Conservation (phyloP, 371 early-diverging fungal genomes). For the Apophysomyces trapeziformis region DNA sequence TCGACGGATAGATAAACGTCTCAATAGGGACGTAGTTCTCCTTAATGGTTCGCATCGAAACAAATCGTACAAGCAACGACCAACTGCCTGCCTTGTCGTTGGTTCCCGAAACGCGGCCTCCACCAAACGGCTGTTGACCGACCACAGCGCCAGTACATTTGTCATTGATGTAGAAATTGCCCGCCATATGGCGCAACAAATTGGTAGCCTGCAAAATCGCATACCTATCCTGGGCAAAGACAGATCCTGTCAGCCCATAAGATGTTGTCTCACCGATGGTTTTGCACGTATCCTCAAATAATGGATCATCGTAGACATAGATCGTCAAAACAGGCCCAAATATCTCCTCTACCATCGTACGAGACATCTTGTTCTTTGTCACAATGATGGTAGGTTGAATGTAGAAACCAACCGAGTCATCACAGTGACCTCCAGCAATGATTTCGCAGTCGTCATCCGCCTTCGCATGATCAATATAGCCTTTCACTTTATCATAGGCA, state of each 20-base stretch:
- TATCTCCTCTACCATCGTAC: slow-evolving; percentile 94
- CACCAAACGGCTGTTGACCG: slow-evolving; percentile 98
- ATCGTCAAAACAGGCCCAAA: slow-evolving; percentile 97
- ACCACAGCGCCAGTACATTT: slow-evolving; percentile 98
- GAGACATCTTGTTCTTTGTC: slow-evolving; percentile 84
- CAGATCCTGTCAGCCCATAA: slow-evolving; percentile 91
- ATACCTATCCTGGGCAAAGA: slow-evolving; percentile 88
- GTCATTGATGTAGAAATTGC: slow-evolving; percentile 99
- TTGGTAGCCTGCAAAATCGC: slow-evolving; percentile 77
- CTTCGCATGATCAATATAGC: slow-evolving; percentile 82
- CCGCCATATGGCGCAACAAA: slow-evolving; percentile 86
- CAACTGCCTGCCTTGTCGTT: slow-evolving; percentile 97
- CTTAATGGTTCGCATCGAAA: slow-evolving; percentile 95
- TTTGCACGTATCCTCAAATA: slow-evolving; percentile 76
- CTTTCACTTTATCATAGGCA: slow-evolving; percentile 93
- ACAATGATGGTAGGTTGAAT: slow-evolving; percentile 92
- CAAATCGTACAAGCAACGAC: slow-evolving; percentile 74
- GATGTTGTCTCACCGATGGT: slow-evolving; percentile 79
- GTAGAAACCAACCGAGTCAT: slow-evolving; percentile 89
- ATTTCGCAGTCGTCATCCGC: slow-evolving; percentile 68
- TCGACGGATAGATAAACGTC: slow-evolving; percentile 86
- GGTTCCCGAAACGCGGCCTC: slow-evolving; percentile 93
- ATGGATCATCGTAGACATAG: slow-evolving; percentile 87
- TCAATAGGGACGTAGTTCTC: slow-evolving; percentile 90
- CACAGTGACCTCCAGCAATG: slow-evolving; percentile 82